Evolutionary conservation across 257 asterid genomes (phyloP).

Genomic region (Henckelia pumila): DNA sequence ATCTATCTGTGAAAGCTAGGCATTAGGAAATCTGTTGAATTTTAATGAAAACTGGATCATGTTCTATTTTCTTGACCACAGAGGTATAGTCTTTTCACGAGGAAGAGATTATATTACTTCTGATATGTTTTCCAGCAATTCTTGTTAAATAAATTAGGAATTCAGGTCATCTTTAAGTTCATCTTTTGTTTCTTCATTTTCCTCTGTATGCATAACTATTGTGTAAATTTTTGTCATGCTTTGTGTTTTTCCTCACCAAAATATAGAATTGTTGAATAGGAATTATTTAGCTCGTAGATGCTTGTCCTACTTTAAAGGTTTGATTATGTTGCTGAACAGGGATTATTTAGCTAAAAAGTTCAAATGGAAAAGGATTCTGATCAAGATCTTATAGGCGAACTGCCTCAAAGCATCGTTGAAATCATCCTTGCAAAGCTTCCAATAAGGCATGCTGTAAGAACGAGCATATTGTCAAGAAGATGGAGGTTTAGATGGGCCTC

Average conservation of each 20-base stretch:
- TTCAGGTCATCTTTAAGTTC: too few relatives aligned
- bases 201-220: too few relatives aligned
- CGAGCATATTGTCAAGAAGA: conserved; percentile 60
- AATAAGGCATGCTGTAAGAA: conserved; percentile 64
- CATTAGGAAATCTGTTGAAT: neutral
- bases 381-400: conserved; percentile 66
- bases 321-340: conserved; percentile 19
- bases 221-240: too few relatives aligned
- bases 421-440: conserved; percentile 73
- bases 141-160: neutral
- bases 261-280: too few relatives aligned
- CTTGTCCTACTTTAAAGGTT: conserved; percentile 11
- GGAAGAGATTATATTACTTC: neutral
- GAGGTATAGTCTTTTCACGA: conserved; percentile 19
- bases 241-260: neutral
- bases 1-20: neutral
- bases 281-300: too few relatives aligned
- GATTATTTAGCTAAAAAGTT: conserved; percentile 22
- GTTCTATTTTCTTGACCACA: conserved; percentile 9
- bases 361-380: conserved; percentile 47
- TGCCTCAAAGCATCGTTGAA: conserved; percentile 80
- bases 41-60: conserved; percentile 3
- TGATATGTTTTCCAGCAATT: neutral
- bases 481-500: conserved; percentile 93
- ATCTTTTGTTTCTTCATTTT: conserved; percentile 2